Evolutionary conservation across 2,329 filamentous ascomycete genomes (phyloP), one percentile per base, ranked within the genome.

Genomic region (Colletotrichum noveboracense): DNA sequence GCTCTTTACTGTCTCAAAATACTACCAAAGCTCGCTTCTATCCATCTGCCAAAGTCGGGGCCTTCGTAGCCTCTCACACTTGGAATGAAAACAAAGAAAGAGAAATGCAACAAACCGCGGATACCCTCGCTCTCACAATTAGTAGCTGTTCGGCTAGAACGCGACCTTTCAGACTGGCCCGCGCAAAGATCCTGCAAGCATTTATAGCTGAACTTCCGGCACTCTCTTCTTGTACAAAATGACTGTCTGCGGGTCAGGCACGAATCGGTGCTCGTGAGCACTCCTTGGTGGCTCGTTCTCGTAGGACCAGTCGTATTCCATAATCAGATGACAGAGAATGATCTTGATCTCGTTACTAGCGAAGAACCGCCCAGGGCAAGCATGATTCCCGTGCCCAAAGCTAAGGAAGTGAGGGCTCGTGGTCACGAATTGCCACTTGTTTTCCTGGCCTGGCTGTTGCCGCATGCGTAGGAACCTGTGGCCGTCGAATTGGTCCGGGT

Each of bases 331-430:
- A 7, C 16, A 30, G 24, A 60, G 26, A 32, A 30, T 30, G 16
- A 60, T 60, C 26, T 60, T 32, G 28, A 60, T 32, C 26, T 60
- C 56, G 26, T 60, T 60, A 13, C 56, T 60, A 4, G 56, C 28
- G 56, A 60, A 60, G 2, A 60, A 60, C 3, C 56, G 56, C 6
- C 56, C 28, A 32, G 56, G 56, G 30, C 56, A 60, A 7, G 28
- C 56, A 60, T 60, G 56, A 6, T 60, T 60, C 3, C 28, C 56
- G 28, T 60, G 56, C 16, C 56, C 56, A 24, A 60, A 60, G 56
- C 56, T 32, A 1, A 60, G 30, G 28, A 60, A 32, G 9, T 60
- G 26, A 18, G 56, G 56, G 24, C 14, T 30, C 18, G 56, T 60
- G 5, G 26, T 60, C 14, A 60, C 28, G 6, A 60, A 60, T n/a